Percentiles rank a stretch among this genome's conserved stretches.
Conservation (phyloP, 345 rosid genomes). For the Orychophragmus violaceus region DNA sequence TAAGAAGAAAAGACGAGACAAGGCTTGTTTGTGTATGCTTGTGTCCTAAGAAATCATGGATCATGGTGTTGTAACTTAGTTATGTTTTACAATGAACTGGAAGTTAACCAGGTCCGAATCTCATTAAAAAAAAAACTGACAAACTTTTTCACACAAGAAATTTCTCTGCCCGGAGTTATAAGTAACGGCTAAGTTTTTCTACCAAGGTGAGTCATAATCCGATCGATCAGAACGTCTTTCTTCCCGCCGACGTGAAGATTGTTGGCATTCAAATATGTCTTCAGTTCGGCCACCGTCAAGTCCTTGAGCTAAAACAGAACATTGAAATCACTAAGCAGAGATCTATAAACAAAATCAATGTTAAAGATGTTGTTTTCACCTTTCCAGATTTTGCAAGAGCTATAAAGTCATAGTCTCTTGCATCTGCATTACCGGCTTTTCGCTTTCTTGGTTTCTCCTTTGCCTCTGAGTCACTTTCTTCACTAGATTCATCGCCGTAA, state of each 20-base stretch:
- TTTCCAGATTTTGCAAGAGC: conserved; percentile 77
- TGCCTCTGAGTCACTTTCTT: conserved; percentile 36
- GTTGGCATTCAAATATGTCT: conserved; percentile 59
- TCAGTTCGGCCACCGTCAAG: conserved; percentile 66
- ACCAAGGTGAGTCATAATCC: conserved; percentile 71
- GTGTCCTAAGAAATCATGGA: not conserved
- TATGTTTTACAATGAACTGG: not conserved
- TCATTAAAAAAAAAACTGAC: not conserved
- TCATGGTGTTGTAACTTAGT: not conserved
- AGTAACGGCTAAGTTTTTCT: conserved; percentile 31
- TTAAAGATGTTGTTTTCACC: conserved; percentile 36
- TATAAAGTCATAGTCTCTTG: conserved; percentile 55
- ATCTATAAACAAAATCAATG: not conserved
- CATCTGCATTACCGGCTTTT: conserved; percentile 50
- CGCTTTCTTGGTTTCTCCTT: conserved; percentile 61
- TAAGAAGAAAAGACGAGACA: conserved; percentile 15
- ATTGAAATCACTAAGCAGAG: not conserved
- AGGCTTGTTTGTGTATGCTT: not conserved
- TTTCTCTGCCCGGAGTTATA: conserved; percentile 1
- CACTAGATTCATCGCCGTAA: conserved; percentile 61
- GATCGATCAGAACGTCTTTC: conserved; percentile 66
- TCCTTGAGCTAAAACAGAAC: conserved; percentile 59
- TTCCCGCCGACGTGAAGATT: conserved; percentile 59
- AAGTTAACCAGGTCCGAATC: not conserved
- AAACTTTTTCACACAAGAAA: not conserved